Percentiles rank a stretch among this genome's conserved stretches.
These are phyloP conservation scores for Tetrahymena borealis DNA, from an alignment of 73 alveolate species.

Conservation along the genomic window DNA sequence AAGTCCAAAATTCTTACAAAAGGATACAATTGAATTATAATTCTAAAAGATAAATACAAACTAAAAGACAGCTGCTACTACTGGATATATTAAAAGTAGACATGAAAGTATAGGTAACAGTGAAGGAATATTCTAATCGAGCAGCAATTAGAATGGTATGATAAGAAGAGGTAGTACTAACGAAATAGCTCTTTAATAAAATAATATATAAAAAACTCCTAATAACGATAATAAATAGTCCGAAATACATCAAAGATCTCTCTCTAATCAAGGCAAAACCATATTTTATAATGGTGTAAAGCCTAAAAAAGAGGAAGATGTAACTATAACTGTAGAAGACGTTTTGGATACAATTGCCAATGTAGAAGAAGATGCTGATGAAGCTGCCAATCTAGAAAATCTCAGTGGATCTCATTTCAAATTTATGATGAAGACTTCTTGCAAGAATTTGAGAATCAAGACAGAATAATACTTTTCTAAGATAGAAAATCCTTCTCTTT, in stretches of 20 bases:
- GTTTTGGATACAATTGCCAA: not conserved
- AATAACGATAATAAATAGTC: not conserved
- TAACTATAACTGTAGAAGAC: not conserved
- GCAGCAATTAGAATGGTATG: not conserved
- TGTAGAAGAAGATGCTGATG: not conserved
- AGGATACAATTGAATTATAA: not conserved
- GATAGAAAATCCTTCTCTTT: not conserved
- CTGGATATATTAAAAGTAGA: not conserved
- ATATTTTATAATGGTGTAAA: not conserved
- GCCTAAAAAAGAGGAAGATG: not conserved
- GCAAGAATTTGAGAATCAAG: not conserved
- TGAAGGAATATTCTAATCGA: not conserved
- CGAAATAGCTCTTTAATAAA: not conserved
- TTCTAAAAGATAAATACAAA: not conserved
- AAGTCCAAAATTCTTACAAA: not conserved
- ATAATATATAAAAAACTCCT: not conserved
- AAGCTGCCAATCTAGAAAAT: not conserved
- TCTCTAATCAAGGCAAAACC: not conserved
- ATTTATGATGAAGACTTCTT: not conserved
- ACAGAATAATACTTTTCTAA: not conserved
- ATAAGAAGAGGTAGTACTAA: not conserved
- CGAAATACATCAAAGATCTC: not conserved
- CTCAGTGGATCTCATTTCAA: not conserved
- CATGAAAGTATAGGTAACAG: not conserved
- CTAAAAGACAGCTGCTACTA: not conserved